Evolutionary conservation across 345 rosid species (phyloP).

Genomic region (Kernera saxatilis): DNA sequence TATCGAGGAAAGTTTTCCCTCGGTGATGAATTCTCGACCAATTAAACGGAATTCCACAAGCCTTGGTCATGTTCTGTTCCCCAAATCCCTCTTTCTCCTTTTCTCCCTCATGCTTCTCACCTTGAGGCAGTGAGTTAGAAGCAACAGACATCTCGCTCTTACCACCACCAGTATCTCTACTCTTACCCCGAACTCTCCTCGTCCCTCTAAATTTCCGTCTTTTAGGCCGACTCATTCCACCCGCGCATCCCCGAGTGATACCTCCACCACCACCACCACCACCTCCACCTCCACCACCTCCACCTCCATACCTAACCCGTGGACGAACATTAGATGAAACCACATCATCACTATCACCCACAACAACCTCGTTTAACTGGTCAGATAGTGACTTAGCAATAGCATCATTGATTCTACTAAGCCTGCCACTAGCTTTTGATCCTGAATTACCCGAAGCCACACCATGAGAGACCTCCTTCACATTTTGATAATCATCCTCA

Average conservation of each 20-base stretch:
- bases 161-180: constrained; percentile 46
- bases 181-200: constrained; percentile 50
- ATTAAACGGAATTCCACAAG: constrained; percentile 96
- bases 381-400: constrained; percentile 58
- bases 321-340: constrained; percentile 68
- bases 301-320: constrained; percentile 34
- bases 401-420: constrained; percentile 22
- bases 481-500: constrained; percentile 38
- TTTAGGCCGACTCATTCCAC: constrained; percentile 50
- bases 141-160: constrained; percentile 84
- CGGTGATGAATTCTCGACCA: constrained; percentile 96
- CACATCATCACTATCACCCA: constrained; percentile 65
- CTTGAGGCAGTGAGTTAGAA: constrained; percentile 71
- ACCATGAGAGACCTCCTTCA: constrained; percentile 35
- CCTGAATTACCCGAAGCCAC: constrained; percentile 45
- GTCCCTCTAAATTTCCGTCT: constrained; percentile 70
- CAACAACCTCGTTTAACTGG: constrained; percentile 49
- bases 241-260: constrained; percentile 33
- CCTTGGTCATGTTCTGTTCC: constrained; percentile 48
- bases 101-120: constrained; percentile 43
- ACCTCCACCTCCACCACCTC: constrained; percentile 27
- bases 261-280: constrained; percentile 25
- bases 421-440: constrained; percentile 46
- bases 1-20: constrained; percentile 84
- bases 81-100: constrained; percentile 50